Evolutionary conservation across 352 stramenopile species (phyloP).

Genomic region (Pythium biforme): DNA sequence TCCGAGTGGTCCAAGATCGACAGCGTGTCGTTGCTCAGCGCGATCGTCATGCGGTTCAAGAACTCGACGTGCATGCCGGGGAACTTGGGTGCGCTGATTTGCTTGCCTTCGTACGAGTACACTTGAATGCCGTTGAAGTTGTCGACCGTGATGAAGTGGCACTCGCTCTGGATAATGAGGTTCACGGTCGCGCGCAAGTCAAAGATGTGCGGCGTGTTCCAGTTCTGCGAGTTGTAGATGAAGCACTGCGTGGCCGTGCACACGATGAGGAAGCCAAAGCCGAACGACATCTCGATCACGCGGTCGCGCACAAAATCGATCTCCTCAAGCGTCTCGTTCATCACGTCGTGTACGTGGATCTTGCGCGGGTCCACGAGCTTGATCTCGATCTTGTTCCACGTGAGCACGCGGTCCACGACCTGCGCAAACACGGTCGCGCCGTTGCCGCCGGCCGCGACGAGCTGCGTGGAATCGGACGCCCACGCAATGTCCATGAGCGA

Average conservation of each 20-base stretch:
- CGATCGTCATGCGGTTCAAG: conserved; percentile 81
- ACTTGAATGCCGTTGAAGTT: conserved; percentile 88
- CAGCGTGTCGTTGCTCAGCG: conserved; percentile 85
- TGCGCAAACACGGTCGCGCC: conserved; percentile 89
- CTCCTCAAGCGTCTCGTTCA: conserved; percentile 90
- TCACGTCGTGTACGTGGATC: conserved; percentile 87
- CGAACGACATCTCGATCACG: conserved; percentile 92
- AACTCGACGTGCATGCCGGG: conserved; percentile 87
- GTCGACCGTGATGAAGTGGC: conserved; percentile 90
- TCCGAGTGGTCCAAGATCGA: conserved; percentile 89
- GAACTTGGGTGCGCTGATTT: conserved; percentile 85
- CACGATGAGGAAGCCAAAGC: conserved; percentile 90
- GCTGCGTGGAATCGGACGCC: conserved; percentile 90
- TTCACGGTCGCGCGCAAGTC: conserved; percentile 86
- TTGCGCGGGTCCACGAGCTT: conserved; percentile 81
- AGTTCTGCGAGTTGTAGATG: conserved; percentile 91
- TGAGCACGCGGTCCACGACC: conserved; percentile 79
- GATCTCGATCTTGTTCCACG: conserved; percentile 91
- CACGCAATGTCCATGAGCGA: conserved; percentile 89
- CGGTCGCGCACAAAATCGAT: conserved; percentile 91
- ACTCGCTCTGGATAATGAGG: conserved; percentile 86
- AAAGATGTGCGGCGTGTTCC: conserved; percentile 93
- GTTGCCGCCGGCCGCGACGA: conserved; percentile 86
- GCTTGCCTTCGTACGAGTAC: conserved; percentile 92
- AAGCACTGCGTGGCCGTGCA: conserved; percentile 91